phyloP scores from a whole-genome alignment of 805 yeast genomes.

The Lachancea fermentati region DNA sequence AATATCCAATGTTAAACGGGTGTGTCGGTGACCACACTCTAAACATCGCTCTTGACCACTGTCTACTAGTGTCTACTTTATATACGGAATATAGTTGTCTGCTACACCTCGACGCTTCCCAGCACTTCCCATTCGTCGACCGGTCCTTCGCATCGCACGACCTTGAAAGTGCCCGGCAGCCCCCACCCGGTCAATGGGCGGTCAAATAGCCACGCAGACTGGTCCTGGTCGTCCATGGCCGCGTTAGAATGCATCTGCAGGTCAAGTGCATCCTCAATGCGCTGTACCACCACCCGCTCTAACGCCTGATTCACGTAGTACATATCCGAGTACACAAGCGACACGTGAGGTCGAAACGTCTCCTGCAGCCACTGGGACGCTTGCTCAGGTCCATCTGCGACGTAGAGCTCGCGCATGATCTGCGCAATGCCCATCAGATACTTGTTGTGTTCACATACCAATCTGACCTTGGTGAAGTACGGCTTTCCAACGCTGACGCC shows the following conservation, averaged over 20 bases:
- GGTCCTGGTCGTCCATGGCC: conserved; percentile 10
- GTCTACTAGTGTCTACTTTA: neutral
- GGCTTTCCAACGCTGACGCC: conserved; percentile 24
- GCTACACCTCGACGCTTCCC: conserved; percentile 39
- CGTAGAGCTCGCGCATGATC: conserved; percentile 53
- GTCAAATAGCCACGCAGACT: conserved; percentile 21
- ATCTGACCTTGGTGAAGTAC: conserved; percentile 26
- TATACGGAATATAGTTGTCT: neutral
- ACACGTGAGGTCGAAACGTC: conserved; percentile 68
- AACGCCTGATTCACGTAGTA: conserved; percentile 65
- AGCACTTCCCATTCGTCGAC: conserved; percentile 61
- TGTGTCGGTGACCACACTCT: too few relatives aligned
- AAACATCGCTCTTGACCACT: too few relatives aligned
- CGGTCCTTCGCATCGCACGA: conserved; percentile 68
- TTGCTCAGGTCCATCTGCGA: conserved; percentile 36
- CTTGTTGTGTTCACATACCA: conserved; percentile 25
- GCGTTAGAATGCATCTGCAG: conserved; percentile 19
- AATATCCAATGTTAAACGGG: too few relatives aligned
- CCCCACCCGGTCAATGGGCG: conserved; percentile 44
- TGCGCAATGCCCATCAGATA: conserved; percentile 34
- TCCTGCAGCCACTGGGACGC: conserved; percentile 52
- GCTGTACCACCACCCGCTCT: conserved; percentile 53
- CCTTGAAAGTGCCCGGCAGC: conserved; percentile 55
- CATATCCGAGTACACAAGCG: conserved; percentile 59
- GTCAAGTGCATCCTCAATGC: conserved; percentile 62